Conservation (phyloP, 371 early-diverging fungal species). For the Saksenaea vasiformis region DNA sequence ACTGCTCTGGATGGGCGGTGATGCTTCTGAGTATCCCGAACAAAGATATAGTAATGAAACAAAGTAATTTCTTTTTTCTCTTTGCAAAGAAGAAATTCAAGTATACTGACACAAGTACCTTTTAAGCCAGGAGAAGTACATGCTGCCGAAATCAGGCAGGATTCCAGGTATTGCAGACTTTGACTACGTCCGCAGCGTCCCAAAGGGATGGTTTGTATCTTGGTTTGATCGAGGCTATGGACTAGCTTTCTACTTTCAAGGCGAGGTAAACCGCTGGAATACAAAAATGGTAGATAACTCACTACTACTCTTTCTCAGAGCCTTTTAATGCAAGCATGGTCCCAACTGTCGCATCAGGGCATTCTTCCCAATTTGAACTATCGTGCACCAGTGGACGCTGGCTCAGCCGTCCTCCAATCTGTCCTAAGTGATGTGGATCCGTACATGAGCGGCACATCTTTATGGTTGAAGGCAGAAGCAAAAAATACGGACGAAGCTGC, state of each 20-base stretch:
- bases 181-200: not conserved
- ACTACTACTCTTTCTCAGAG: conserved; percentile 15
- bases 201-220: conserved; percentile 9
- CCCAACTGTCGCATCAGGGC: conserved; percentile 57
- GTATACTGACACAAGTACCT: not conserved
- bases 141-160: not conserved
- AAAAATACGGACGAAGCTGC: not conserved
- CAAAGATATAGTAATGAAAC: not conserved
- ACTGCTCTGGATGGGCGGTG: conserved; percentile 56
- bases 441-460: conserved; percentile 42
- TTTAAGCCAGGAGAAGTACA: not conserved
- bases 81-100: not conserved
- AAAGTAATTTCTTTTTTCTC: not conserved
- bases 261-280: conserved; percentile 1
- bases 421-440: conserved; percentile 30
- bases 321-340: conserved; percentile 50
- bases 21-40: conserved; percentile 22
- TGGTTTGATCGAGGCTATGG: conserved; percentile 22
- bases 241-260: conserved; percentile 6
- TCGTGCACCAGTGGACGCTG: not conserved
- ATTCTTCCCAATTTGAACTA: conserved; percentile 47
- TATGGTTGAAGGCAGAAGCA: not conserved
- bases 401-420: conserved; percentile 2
- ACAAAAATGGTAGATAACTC: not conserved
- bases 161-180: conserved; percentile 1